phyloP scores from a whole-genome alignment of 192 early-diverging fungal genomes.

The Glomus cerebriforme region DNA sequence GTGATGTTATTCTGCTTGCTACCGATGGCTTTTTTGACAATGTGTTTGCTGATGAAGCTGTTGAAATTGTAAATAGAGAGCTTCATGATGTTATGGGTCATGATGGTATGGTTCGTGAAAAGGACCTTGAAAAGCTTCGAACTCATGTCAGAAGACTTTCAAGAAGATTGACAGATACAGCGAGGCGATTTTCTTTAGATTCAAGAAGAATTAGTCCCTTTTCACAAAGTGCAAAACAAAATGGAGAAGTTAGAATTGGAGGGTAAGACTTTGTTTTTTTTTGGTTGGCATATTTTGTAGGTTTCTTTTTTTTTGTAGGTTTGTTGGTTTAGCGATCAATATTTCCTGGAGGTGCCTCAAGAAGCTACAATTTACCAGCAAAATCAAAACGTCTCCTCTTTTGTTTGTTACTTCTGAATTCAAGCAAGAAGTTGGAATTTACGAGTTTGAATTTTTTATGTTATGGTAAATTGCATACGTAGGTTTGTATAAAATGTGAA shows the following conservation, averaged over 20 bases:
- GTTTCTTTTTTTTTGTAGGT: background rate
- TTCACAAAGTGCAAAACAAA: slow-evolving; percentile 47
- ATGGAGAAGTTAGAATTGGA: slow-evolving; percentile 45
- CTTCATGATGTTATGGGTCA: slow-evolving; percentile 39
- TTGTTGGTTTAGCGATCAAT: background rate
- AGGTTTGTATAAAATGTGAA: background rate
- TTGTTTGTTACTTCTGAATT: background rate
- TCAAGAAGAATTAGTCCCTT: slow-evolving; percentile 54
- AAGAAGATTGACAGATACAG: slow-evolving; percentile 54
- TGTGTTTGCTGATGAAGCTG: slow-evolving; percentile 57
- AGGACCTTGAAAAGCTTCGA: slow-evolving; percentile 40
- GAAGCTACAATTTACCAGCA: background rate
- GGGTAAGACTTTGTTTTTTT: slow-evolving; percentile 35
- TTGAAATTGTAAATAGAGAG: slow-evolving; percentile 51
- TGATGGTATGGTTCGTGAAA: slow-evolving; percentile 21
- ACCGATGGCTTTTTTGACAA: slow-evolving; percentile 68
- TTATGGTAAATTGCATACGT: background rate
- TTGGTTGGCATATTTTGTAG: slow-evolving; percentile 7
- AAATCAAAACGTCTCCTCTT: background rate
- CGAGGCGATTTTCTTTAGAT: slow-evolving; percentile 50
- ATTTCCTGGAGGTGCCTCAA: background rate
- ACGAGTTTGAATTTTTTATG: background rate
- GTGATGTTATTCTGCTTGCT: slow-evolving; percentile 59
- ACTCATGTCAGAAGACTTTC: slow-evolving; percentile 48
- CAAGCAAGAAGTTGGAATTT: background rate